Evolutionary conservation across 768 basidiomycete genomes (phyloP).

Genomic region (Psilocybe cubensis): DNA sequence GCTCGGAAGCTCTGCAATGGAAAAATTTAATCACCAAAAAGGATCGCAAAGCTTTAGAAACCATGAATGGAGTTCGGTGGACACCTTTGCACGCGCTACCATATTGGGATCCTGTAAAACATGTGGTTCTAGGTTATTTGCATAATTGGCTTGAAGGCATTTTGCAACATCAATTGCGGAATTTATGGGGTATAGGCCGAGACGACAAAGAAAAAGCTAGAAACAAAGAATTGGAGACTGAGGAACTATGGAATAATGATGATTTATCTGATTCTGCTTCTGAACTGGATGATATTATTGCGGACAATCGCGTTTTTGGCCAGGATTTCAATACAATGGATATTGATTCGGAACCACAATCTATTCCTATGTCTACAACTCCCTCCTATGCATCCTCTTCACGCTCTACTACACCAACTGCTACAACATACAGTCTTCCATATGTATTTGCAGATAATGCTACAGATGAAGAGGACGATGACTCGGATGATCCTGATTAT

Average conservation of each 20-base stretch:
- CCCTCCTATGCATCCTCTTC: too few relatives aligned
- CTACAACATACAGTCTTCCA: too few relatives aligned
- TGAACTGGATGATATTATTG: slow-evolving; percentile 12
- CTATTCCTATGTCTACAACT: too few relatives aligned
- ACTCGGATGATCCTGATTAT: slow-evolving; percentile 1
- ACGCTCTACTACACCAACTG: too few relatives aligned
- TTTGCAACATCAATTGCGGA: slow-evolving; percentile 24
- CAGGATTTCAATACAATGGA: not conserved
- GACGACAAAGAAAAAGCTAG: slow-evolving; percentile 9
- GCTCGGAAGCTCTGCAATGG: slow-evolving; percentile 17
- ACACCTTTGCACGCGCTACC: slow-evolving; percentile 27
- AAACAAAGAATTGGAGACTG: slow-evolving; percentile 10
- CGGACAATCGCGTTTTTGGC: slow-evolving; percentile 5
- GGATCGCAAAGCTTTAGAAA: slow-evolving; percentile 6
- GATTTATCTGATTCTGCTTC: slow-evolving; percentile 19
- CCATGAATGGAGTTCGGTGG: slow-evolving; percentile 29
- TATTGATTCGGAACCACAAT: not conserved
- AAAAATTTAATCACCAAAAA: slow-evolving; percentile 7
- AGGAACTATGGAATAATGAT: slow-evolving; percentile 19
- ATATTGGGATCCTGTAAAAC: slow-evolving; percentile 33
- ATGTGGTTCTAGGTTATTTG: slow-evolving; percentile 31
- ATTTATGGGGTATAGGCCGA: slow-evolving; percentile 23
- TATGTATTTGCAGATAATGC: too few relatives aligned
- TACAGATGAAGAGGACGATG: not conserved
- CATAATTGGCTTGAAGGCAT: slow-evolving; percentile 32